A percentile compares a stretch with the other conserved stretches of the same genome.
Conservation (phyloP, 495 filamentous ascomycete genomes). For the Cairneyella variabilis region DNA sequence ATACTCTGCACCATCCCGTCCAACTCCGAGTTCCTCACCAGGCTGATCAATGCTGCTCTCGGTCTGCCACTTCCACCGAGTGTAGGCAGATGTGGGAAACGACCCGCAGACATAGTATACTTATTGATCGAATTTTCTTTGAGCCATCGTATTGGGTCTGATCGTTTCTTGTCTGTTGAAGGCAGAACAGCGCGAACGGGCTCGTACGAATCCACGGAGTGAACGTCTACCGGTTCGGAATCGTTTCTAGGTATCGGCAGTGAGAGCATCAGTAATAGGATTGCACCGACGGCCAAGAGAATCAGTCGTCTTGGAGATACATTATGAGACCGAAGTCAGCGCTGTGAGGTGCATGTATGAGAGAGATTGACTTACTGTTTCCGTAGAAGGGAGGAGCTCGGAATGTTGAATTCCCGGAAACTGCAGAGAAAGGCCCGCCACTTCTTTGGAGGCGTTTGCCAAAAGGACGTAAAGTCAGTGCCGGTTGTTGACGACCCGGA, state of each 20-base stretch:
- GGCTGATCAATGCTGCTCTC: constrained; percentile 75
- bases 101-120: constrained; percentile 22
- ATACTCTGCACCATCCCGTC: constrained; percentile 77
- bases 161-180: constrained; percentile 17
- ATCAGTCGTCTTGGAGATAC: not conserved
- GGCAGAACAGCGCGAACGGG: constrained; percentile 22
- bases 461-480: constrained; percentile 27
- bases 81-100: not conserved
- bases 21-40: constrained; percentile 88
- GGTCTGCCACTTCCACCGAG: constrained; percentile 5
- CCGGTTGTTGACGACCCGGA: constrained; percentile 24
- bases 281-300: not conserved
- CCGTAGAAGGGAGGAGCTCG: not conserved
- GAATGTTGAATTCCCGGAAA: not conserved
- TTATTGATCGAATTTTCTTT: constrained; percentile 34
- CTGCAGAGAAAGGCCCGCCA: constrained; percentile 5
- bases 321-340: not conserved
- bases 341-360: not conserved
- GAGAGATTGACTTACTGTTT: not conserved
- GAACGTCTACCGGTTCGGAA: not conserved
- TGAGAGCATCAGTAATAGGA: not conserved
- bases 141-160: constrained; percentile 34
- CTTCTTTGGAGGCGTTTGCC: constrained; percentile 28
- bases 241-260: not conserved
- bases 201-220: constrained; percentile 19